These are phyloP conservation scores for Zelonia costaricensis DNA, from an alignment of 208 protist species.

Conservation along the genomic window DNA sequence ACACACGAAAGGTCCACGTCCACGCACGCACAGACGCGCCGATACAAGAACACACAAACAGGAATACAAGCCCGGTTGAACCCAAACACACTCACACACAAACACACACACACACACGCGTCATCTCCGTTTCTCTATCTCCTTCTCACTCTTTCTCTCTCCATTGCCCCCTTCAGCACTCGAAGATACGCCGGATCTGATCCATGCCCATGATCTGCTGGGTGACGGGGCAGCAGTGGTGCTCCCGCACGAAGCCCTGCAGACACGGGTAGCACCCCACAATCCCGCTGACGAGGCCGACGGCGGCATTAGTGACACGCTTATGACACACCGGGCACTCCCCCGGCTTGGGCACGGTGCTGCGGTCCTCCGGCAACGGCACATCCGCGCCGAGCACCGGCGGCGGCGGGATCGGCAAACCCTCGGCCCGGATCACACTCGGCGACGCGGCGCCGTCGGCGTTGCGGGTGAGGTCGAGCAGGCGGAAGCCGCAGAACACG, in stretches of 20 bases:
- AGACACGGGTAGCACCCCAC: slow-evolving; percentile 88
- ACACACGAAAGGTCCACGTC: too few species aligned
- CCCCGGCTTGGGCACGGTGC: slow-evolving; percentile 37
- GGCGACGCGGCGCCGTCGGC: slow-evolving; percentile 18
- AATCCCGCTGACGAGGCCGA: slow-evolving; percentile 62
- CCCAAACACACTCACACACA: background rate
- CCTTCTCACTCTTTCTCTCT: background rate
- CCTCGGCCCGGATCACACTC: slow-evolving; percentile 23
- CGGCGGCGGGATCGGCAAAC: slow-evolving; percentile 64
- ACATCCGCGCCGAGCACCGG: slow-evolving; percentile 68
- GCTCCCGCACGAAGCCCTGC: slow-evolving; percentile 41
- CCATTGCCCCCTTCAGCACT: slow-evolving; percentile 35
- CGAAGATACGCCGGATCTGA: slow-evolving; percentile 78
- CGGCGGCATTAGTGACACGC: slow-evolving; percentile 64
- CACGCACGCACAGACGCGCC: too few species aligned
- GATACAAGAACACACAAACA: background rate
- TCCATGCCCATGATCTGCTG: slow-evolving; percentile 39
- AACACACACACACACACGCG: background rate
- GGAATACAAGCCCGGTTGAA: background rate
- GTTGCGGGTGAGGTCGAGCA: slow-evolving; percentile 57
- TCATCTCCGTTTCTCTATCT: background rate
- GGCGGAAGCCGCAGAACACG: slow-evolving; percentile 63
- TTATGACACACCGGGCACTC: slow-evolving; percentile 68
- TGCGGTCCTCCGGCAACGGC: slow-evolving; percentile 17
- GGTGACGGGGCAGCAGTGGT: slow-evolving; percentile 66